These are phyloP conservation scores for Solanum pinnatisectum DNA, from an alignment of 257 asterid species.

Conservation along the genomic window DNA sequence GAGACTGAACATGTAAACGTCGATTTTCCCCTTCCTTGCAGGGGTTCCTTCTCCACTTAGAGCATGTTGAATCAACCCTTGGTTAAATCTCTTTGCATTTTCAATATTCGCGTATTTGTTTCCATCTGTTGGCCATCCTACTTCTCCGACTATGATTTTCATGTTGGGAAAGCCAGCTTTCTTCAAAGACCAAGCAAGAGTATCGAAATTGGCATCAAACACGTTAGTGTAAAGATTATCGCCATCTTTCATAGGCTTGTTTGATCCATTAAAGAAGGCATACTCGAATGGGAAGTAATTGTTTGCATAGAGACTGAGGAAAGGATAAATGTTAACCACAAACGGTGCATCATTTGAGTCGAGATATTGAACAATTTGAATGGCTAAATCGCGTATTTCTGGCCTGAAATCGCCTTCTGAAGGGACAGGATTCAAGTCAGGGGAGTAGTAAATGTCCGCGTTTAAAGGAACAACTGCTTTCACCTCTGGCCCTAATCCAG, in stretches of 20 bases:
- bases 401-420: conserved; percentile 92
- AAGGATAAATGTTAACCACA: conserved; percentile 85
- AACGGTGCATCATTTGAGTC: conserved; percentile 67
- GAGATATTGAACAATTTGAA: conserved; percentile 55
- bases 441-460: conserved; percentile 82
- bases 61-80: conserved; percentile 67
- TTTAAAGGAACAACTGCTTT: conserved; percentile 82
- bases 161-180: conserved; percentile 81
- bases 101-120: conserved; percentile 44
- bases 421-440: conserved; percentile 71
- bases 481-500: conserved; percentile 51
- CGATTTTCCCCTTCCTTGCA: conserved; percentile 46
- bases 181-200: conserved; percentile 57
- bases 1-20: conserved; percentile 66
- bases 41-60: conserved; percentile 73
- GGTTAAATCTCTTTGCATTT: conserved; percentile 59
- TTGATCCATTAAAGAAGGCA: conserved; percentile 76
- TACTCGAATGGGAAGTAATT: conserved; percentile 64
- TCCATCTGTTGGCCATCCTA: conserved; percentile 98
- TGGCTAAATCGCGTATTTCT: conserved; percentile 57
- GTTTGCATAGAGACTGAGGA: conserved; percentile 69
- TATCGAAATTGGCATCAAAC: conserved; percentile 85
- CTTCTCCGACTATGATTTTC: conserved; percentile 68
- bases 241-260: conserved; percentile 52
- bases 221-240: conserved; percentile 54